Evolutionary conservation across 345 rosid species (phyloP), one percentile per base, ranked within the genome.

Genomic region (Stellera chamaejasme): DNA sequence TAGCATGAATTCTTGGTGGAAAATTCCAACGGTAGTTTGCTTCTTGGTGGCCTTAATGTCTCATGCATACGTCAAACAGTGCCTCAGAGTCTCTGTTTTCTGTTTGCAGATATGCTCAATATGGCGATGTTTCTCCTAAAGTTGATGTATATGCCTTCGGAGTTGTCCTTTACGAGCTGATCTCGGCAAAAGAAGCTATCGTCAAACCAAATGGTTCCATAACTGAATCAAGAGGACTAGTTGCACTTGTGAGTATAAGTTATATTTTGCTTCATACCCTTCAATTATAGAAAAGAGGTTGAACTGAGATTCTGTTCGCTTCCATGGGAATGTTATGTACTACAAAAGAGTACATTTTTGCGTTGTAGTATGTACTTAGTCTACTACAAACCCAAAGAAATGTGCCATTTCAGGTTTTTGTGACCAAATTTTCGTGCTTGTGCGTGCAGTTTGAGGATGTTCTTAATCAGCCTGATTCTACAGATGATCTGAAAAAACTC

Each of bases 71-170:
- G 7, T 26, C 13, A 10, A 58, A 47, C 43, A 52, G 23, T 19
- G 32, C 10, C 49, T 56, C 44, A n/a, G 51, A 63, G n/a, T 23
- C 53, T 36, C 9, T 45, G 10, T 43, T 45, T 48, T 26, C 59
- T 49, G 44, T 67, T 5, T 78, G 61, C 81, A 89, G 99, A 75
- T 87, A 80, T 74, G 94, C 94, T 43, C 85, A 69, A 41, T 87
- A 78, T 55, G 96, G 97, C 11, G 96, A 87, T 62, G 91, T 89
- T 57, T 89, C 99, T 67, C 76, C 97, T 3, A 93, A 93, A 69
- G 80, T 83, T 13, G 98, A 92, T 73, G 97, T 93, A 25, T 93
- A 77, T 48, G 99, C 99, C 13, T 87, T 93, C 55, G 99, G 99
- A 36, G 99, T 93, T 61, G 96, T 93, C 54, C 92, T 93, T 19